phyloP scores from a whole-genome alignment of 2,329 filamentous ascomycete species.

The Orbilia oligospora region DNA sequence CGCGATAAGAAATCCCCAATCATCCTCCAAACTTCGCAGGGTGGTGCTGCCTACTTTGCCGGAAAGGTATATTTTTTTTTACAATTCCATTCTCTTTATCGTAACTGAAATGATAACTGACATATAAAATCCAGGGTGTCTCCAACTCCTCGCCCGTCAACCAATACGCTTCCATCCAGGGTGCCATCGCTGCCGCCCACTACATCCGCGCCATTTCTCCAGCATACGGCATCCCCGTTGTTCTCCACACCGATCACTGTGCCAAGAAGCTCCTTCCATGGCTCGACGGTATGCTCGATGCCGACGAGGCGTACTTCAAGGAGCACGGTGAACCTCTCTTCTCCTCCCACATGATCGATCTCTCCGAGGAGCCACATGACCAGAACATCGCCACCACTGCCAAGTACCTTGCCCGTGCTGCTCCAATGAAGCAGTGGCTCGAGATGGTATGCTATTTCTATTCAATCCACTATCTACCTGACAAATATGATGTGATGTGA shows the following conservation, averaged over 20 bases:
- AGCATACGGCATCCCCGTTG: constrained; percentile 87
- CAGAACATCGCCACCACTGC: constrained; percentile 94
- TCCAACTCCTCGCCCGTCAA: constrained; percentile 74
- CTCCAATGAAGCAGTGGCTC: constrained; percentile 98
- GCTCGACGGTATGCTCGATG: constrained; percentile 95
- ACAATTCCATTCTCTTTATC: neutral
- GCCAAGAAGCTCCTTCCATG: constrained; percentile 99
- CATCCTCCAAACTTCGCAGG: constrained; percentile 93
- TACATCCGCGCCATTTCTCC: constrained; percentile 92
- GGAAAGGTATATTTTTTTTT: constrained; percentile 78
- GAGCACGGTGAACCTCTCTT: constrained; percentile 90
- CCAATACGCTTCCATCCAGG: constrained; percentile 90
- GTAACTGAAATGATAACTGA: constrained; percentile 65
- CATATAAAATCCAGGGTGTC: constrained; percentile 73
- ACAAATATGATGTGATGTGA: neutral
- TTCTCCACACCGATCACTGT: constrained; percentile 98
- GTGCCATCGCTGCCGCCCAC: constrained; percentile 89
- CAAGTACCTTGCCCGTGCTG: constrained; percentile 92
- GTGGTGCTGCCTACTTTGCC: constrained; percentile 92
- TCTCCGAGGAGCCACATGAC: constrained; percentile 90
- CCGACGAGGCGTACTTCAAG: constrained; percentile 97
- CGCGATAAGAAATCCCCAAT: constrained; percentile 91
- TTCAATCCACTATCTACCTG: no score
- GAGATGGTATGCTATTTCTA: constrained; percentile 85
- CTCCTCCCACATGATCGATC: constrained; percentile 98